Base-by-base conservation (phyloP, 1,284 basidiomycete species). In the Microbotryum saponariae region DNA sequence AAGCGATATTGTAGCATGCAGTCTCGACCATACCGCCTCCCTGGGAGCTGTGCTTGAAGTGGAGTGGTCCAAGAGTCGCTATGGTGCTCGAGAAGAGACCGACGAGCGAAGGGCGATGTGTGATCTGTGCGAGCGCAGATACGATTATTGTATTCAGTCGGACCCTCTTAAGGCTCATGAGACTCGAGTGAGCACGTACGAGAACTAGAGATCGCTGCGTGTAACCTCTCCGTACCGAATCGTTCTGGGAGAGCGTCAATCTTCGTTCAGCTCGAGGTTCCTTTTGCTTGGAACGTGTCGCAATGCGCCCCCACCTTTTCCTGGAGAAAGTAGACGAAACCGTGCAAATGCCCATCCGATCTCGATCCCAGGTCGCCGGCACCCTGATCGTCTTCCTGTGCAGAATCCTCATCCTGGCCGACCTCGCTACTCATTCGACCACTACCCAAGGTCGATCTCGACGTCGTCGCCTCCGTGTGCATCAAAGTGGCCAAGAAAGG, bases 1-100 rank as follows among this genome's bases (percentile, higher is more conserved):
- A 83, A 4, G 88, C 84, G 27, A 94, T 86, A 64, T 89, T 89
- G 70, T 90, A 83, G 72, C 88, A 91, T 0, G 89, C 89, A 1
- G 85, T 82, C 75, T 94, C 90, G 4, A 93, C 79, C 78, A 91
- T 90, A 0, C 87, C 81, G 10, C 82, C 81, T 14, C 87, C 88
- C 66, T 51, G 33, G 44, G 65, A 54, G 10, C 56, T 21, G 29
- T 91, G 86, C 25, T 78, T 74, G 69, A 88, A 84, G 73, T 86
- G 91, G 27, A 86, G 76, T 0, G 89, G 87, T 0, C 90, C 91
- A 44, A 96, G 80, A 51, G 83, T 81, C 20, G 81, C 78, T 14
- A 87, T 78, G 6, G 92, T 75, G 20, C 82, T 79, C 45, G 83
- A 81, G 76, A 90, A 97, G 9, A 98, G 77, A n/a, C 71, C 71